Base-by-base conservation (phyloP, 441 rosid species). In the Erodium texanum region DNA sequence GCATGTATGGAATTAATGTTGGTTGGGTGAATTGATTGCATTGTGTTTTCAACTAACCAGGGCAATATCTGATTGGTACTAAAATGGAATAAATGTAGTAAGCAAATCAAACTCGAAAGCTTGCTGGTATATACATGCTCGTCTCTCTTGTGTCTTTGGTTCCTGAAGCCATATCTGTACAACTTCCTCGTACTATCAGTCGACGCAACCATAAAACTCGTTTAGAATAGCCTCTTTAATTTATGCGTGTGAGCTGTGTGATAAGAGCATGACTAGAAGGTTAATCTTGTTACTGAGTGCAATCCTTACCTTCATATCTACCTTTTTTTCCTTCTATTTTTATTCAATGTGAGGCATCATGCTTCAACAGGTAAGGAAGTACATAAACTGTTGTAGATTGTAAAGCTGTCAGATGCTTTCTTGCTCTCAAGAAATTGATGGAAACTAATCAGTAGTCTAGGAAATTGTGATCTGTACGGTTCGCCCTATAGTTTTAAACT, bases 81-180 rank as follows among this genome's bases (percentile, higher is more conserved):
- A 23, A 58, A 58, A 15, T 58, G 62, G 27, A 58, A 58, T 58
- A 2, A 61, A 24, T 62, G 65, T 62, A 62, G 65, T 62, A n/a
- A 62, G 64, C 34, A 24, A 15, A 24, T 62, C 65, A 62, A 5
- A 62, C 65, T 62, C 5, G 27, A 23, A 59, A 59, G 32, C 10
- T 59, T 23, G 32, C 32, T 23, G 64, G 29, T 12, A 22, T 59
- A 15, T 11, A 59, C 15, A 59, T 22, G 32, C 64, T 24, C 23
- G 64, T 0, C 5, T 58, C 14, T 58, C 14, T 58, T 19, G 61
- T 54, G 62, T 56, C 18, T 56, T 14, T 56, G 62, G 24, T 20
- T 19, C 62, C 19, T 56, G 24, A 8, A 56, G 23, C 23, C 24
- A 18, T 56, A 20, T 19, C 15, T 45, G 24, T 1, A 20, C 23